Conservation (phyloP, 768 basidiomycete genomes). For the Naganishia antarctica region DNA sequence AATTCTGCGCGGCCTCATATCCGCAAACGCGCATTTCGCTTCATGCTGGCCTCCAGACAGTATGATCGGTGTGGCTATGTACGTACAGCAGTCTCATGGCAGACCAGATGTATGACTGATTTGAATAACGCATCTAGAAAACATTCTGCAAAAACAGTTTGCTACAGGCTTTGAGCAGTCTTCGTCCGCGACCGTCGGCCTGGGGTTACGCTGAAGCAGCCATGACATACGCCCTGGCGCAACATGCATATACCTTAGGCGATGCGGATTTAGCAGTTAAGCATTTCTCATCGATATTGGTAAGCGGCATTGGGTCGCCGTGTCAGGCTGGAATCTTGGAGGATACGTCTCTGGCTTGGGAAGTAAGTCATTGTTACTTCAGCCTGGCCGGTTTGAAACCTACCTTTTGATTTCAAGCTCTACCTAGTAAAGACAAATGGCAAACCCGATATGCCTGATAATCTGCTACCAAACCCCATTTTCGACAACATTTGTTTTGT, state of each 20-base stretch:
- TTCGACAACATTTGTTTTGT: neutral
- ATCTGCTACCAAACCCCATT: neutral
- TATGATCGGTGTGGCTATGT: constrained; percentile 53
- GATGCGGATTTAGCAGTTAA: constrained; percentile 69
- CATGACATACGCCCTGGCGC: constrained; percentile 56
- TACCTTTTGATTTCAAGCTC: neutral
- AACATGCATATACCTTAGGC: constrained; percentile 85
- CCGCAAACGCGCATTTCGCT: constrained; percentile 46
- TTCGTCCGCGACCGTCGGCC: constrained; percentile 33
- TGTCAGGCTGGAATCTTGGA: constrained; percentile 68
- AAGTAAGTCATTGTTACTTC: constrained; percentile 33
- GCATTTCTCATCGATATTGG: constrained; percentile 70
- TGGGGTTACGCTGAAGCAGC: constrained; percentile 48
- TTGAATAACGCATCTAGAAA: constrained; percentile 37
- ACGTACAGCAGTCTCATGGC: constrained; percentile 24
- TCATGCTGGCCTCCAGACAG: constrained; percentile 49
- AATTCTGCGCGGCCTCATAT: constrained; percentile 29
- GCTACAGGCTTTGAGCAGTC: constrained; percentile 46
- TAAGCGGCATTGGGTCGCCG: constrained; percentile 38
- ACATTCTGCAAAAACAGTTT: constrained; percentile 49
- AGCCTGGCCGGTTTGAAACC: no score
- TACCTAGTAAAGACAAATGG: no score
- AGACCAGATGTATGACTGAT: neutral
- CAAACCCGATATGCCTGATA: no score
- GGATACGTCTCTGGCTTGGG: constrained; percentile 81